Conservation (phyloP, 805 yeast species). For the Myxozyma geophila region DNA sequence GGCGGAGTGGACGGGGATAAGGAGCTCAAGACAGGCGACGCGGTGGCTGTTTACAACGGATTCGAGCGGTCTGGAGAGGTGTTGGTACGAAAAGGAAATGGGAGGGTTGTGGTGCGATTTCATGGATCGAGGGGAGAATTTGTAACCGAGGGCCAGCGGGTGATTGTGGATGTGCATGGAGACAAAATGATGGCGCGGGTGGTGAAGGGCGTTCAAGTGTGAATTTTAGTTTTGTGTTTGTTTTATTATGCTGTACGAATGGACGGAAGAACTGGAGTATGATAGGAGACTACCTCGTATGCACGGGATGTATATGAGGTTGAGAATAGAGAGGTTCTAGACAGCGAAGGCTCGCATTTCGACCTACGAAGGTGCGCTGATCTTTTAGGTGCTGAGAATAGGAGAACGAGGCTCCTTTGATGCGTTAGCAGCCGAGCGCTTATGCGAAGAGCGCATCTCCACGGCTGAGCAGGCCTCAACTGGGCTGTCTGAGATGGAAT, state of each 20-base stretch:
- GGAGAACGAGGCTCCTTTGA: no score
- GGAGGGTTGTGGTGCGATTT: constrained; percentile 10
- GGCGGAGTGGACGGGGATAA: not conserved
- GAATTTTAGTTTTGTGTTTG: not conserved
- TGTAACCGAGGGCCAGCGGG: constrained; percentile 20
- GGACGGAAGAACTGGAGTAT: no score
- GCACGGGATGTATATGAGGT: no score
- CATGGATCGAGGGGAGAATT: constrained; percentile 26
- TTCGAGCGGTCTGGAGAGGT: constrained; percentile 27
- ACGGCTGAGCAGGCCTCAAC: no score
- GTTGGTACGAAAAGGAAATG: not conserved
- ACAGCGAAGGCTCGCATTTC: no score
- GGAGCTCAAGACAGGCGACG: constrained; percentile 13
- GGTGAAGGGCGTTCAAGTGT: constrained; percentile 5
- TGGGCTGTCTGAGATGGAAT: no score
- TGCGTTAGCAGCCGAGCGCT: no score
- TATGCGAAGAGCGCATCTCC: no score
- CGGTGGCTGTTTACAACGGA: constrained; percentile 22
- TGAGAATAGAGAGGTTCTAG: no score
- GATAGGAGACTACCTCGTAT: no score
- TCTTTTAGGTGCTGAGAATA: no score
- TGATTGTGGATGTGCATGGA: constrained; percentile 20
- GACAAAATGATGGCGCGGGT: constrained; percentile 15
- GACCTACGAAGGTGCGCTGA: no score
- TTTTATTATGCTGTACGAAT: not conserved